These are phyloP conservation scores for Brasilioporus rufonigricans DNA, from an alignment of 768 basidiomycete species.

Conservation along the genomic window DNA sequence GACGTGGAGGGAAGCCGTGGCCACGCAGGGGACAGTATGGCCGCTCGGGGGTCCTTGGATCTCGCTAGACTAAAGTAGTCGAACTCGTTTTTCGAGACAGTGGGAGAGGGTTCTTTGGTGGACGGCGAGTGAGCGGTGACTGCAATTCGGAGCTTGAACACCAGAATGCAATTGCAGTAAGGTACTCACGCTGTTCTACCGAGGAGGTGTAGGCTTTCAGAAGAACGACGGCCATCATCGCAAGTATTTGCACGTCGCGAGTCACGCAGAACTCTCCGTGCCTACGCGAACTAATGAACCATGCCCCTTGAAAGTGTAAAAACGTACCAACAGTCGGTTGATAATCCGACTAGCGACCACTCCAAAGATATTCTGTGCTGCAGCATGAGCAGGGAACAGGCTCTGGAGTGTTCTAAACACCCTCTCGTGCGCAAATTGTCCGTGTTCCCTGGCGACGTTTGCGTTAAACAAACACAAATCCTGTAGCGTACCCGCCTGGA, in stretches of 20 bases:
- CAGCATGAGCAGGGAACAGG: conserved; percentile 38
- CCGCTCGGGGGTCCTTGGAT: conserved; percentile 37
- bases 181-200: conserved; percentile 14
- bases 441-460: conserved; percentile 50
- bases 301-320: not conserved
- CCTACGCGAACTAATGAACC: conserved; percentile 28
- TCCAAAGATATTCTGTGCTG: conserved; percentile 25
- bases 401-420: conserved; percentile 57
- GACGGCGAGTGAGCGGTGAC: conserved; percentile 14
- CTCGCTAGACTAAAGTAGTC: conserved; percentile 59
- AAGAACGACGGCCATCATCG: conserved; percentile 70
- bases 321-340: conserved; percentile 45
- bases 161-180: not conserved
- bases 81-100: conserved; percentile 28
- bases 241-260: conserved; percentile 80
- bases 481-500: conserved; percentile 39
- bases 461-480: conserved; percentile 62
- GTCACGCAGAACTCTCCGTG: conserved; percentile 41
- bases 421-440: conserved; percentile 69
- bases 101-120: conserved; percentile 16
- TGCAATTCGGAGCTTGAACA: not conserved
- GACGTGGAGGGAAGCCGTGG: conserved; percentile 46
- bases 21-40: conserved; percentile 50
- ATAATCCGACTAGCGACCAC: conserved; percentile 39
- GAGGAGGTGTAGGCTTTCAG: conserved; percentile 42